phyloP scores from a whole-genome alignment of 306 rosid species.

The Crataegus laevigata region DNA sequence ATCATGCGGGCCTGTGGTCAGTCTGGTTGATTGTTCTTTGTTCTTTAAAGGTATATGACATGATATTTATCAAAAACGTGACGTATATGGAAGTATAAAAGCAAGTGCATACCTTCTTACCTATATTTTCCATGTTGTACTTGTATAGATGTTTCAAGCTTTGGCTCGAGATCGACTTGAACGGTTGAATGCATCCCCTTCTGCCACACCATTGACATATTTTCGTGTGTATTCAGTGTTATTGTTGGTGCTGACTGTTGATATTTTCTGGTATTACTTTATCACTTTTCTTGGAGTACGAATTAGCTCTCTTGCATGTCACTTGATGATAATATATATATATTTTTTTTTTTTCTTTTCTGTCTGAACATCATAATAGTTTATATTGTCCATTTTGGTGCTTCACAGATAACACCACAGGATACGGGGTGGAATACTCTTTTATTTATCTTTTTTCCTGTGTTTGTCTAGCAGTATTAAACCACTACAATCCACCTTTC shows the following conservation, averaged over 20 bases:
- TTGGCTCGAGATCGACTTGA: slow-evolving; percentile 94
- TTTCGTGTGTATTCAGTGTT: slow-evolving; percentile 88
- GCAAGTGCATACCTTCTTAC: slow-evolving; percentile 5
- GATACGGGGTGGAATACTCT: neutral
- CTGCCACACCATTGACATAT: slow-evolving; percentile 85
- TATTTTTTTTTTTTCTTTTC: too few relatives aligned
- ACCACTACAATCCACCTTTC: neutral
- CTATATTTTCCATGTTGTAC: slow-evolving; percentile 19
- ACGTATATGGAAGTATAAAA: neutral
- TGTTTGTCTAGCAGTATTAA: neutral
- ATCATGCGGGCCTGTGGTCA: slow-evolving; percentile 84
- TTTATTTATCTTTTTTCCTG: neutral
- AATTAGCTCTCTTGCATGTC: neutral
- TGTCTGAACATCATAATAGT: neutral
- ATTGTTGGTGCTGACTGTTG: slow-evolving; percentile 66
- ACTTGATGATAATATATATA: neutral
- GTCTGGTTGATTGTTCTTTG: slow-evolving; percentile 86
- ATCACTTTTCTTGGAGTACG: neutral
- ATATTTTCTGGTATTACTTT: slow-evolving; percentile 60
- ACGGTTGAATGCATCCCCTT: slow-evolving; percentile 90
- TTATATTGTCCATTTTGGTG: neutral
- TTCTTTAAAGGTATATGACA: slow-evolving; percentile 66
- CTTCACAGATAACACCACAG: neutral
- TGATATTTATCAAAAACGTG: neutral
- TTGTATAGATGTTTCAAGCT: slow-evolving; percentile 93